Evolutionary conservation across 2,329 filamentous ascomycete genomes (phyloP), one percentile per base, ranked within the genome.

Genomic region (Epichloe hybrida): DNA sequence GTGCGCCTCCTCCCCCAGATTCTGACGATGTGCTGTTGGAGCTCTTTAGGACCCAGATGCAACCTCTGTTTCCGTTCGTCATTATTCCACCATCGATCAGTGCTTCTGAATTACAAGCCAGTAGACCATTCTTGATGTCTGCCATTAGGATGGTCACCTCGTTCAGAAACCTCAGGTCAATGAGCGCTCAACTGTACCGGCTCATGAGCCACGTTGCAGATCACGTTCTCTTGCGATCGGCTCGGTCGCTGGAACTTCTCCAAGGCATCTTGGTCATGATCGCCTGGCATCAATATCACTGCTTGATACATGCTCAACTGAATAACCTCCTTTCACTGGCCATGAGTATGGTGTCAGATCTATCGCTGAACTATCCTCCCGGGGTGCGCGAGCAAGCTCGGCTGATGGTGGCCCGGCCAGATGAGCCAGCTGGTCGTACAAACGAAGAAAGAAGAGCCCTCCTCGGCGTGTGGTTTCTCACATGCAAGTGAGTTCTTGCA

Each of bases 241-340:
- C 75, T 49, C 63, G 73, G 15, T 76, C 74, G 0, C 54, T 78
- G 11, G 75, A 78, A 51, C 58, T 77, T 2, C 59, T 78, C 0
- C 65, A 72, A 50, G 71, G 73, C 0, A 67, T 78, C 3, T 58
- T 78, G 3, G 67, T 77, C 0, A 68, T 77, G 27, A 54, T 75
- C 2, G 69, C 69, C 0, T 78, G 69, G 66, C 76, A 77, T 50
- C 75, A 78, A 45, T 73, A 77, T 48, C 75, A 78, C 57, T 77
- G 74, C 55, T 68, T 76, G 54, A 66, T 72, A 59, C 75, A 78
- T 48, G 66, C 69, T 0, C 76, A 79, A 53, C 59, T 79, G 12
- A 71, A 71, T 56, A 77, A 74, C 48, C 61, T 79, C 3, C 58
- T 78, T 3, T 66, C 72, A 8, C 55, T 80, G 20, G 72, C 75